Percentiles rank a stretch among this genome's conserved stretches.
Evolutionary conservation across 345 rosid species (phyloP).

Genomic region (Cochlearia excelsa): DNA sequence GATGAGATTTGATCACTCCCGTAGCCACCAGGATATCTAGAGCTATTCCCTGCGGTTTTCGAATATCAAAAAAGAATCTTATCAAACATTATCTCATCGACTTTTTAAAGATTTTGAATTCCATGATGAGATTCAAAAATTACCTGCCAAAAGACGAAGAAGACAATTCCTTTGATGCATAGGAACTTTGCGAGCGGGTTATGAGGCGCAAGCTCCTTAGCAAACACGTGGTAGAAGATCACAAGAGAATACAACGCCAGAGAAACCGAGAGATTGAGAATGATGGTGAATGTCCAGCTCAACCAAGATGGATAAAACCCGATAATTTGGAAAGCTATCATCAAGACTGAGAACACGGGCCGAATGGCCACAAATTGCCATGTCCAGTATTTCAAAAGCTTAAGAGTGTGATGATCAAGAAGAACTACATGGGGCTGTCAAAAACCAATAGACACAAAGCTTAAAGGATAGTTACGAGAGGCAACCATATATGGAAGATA

Average conservation of each 20-base stretch:
- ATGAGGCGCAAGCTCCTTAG: slow-evolving; percentile 89
- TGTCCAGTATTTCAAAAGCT: slow-evolving; percentile 86
- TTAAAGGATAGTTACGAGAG: neutral
- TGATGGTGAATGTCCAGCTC: slow-evolving; percentile 91
- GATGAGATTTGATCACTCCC: slow-evolving; percentile 74
- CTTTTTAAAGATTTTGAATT: neutral
- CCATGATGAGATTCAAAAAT: neutral
- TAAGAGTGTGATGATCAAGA: slow-evolving; percentile 64
- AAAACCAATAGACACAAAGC: slow-evolving; percentile 2
- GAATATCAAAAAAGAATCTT: neutral
- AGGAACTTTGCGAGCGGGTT: slow-evolving; percentile 92
- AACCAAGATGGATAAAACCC: slow-evolving; percentile 81
- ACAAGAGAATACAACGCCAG: slow-evolving; percentile 87
- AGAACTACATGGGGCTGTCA: slow-evolving; percentile 74
- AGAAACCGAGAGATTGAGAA: slow-evolving; percentile 83
- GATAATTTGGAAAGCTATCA: slow-evolving; percentile 65
- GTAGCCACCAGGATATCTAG: slow-evolving; percentile 61
- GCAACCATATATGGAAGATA: slow-evolving; percentile 1
- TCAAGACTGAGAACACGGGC: slow-evolving; percentile 78
- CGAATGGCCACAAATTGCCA: slow-evolving; percentile 93
- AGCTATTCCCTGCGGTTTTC: slow-evolving; percentile 58
- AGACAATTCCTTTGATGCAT: slow-evolving; percentile 97
- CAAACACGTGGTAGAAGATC: slow-evolving; percentile 86
- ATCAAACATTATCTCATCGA: neutral
- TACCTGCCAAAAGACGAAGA: slow-evolving; percentile 99